Conservation (phyloP, 2,329 filamentous ascomycete genomes). For the Neonectria hederae region DNA sequence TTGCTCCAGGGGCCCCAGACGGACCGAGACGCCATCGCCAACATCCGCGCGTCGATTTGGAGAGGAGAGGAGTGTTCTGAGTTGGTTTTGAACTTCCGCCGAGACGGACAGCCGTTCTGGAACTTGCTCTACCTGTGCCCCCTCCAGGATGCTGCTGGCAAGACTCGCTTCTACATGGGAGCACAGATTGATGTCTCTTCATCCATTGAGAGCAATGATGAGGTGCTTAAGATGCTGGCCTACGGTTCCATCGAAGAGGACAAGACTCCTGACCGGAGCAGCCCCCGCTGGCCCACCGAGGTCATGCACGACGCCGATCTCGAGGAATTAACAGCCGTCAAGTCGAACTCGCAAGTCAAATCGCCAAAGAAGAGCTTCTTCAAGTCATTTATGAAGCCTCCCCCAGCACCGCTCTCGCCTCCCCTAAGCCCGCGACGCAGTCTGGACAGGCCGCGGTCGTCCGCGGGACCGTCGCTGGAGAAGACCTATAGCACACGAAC, state of each 20-base stretch:
- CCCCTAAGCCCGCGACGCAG: conserved; percentile 40
- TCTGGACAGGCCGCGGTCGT: conserved; percentile 38
- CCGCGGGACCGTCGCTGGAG: conserved; percentile 32
- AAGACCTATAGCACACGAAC: conserved; percentile 42
- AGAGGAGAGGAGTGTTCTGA: conserved; percentile 57
- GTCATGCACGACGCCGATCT: conserved; percentile 32
- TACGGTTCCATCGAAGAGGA: conserved; percentile 43
- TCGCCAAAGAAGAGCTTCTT: conserved; percentile 46
- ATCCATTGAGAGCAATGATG: conserved; percentile 58
- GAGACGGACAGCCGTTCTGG: conserved; percentile 64
- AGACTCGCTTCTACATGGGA: conserved; percentile 62
- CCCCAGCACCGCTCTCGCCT: conserved; percentile 36
- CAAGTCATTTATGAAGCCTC: conserved; percentile 45
- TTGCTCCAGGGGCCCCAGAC: conserved; percentile 61
- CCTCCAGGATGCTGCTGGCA: conserved; percentile 58
- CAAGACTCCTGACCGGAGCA: conserved; percentile 15
- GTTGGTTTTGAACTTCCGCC: conserved; percentile 61
- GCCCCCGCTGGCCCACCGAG: conserved; percentile 29
- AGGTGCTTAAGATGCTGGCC: conserved; percentile 61
- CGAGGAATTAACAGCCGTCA: conserved; percentile 42
- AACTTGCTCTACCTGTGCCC: conserved; percentile 66
- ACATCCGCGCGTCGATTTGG: conserved; percentile 54
- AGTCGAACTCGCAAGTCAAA: conserved; percentile 34
- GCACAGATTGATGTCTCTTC: conserved; percentile 68
- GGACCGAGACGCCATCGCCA: conserved; percentile 51